Percentiles rank a stretch among this genome's conserved stretches.
phyloP scores from a whole-genome alignment of 805 yeast genomes.

The Lipomyces sp. region DNA sequence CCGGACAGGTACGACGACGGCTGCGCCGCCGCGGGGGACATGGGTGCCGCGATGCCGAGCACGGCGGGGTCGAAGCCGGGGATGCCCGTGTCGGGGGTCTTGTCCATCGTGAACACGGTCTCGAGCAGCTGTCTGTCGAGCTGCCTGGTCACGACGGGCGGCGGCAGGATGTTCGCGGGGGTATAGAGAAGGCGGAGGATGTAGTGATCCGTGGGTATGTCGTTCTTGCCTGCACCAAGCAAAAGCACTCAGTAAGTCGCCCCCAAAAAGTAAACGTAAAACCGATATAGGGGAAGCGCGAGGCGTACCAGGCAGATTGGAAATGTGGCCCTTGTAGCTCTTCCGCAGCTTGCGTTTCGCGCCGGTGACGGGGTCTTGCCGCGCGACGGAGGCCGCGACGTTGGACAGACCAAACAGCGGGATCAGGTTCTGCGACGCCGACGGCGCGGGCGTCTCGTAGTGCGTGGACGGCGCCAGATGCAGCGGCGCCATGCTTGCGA shows the following conservation, averaged over 20 bases:
- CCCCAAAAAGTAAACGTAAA: neutral
- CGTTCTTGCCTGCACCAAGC: conserved; percentile 41
- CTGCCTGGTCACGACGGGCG: conserved; percentile 17
- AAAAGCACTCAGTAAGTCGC: neutral
- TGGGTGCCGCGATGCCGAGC: conserved; percentile 42
- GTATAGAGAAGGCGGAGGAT: conserved; percentile 26
- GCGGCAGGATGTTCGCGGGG: conserved; percentile 41
- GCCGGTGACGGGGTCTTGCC: conserved; percentile 82
- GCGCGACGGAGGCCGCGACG: conserved; percentile 75
- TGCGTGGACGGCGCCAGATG: conserved; percentile 18
- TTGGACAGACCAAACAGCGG: conserved; percentile 62
- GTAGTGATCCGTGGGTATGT: conserved; percentile 38
- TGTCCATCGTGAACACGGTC: conserved; percentile 56
- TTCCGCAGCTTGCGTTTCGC: conserved; percentile 91
- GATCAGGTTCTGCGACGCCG: conserved; percentile 71
- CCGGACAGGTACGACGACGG: neutral
- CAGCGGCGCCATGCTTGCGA: conserved; percentile 17
- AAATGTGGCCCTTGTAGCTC: conserved; percentile 89
- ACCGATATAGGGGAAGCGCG: no score
- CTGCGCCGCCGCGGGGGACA: conserved; percentile 7
- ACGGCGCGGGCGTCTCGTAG: conserved; percentile 31
- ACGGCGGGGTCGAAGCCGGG: conserved; percentile 72
- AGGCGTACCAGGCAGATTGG: conserved; percentile 84
- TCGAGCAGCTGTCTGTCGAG: conserved; percentile 47
- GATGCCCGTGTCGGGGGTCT: conserved; percentile 63